Percentiles rank a stretch among this genome's conserved stretches.
Conservation (phyloP, 176 grass and related monocot genomes). For the Leersia perrieri region DNA sequence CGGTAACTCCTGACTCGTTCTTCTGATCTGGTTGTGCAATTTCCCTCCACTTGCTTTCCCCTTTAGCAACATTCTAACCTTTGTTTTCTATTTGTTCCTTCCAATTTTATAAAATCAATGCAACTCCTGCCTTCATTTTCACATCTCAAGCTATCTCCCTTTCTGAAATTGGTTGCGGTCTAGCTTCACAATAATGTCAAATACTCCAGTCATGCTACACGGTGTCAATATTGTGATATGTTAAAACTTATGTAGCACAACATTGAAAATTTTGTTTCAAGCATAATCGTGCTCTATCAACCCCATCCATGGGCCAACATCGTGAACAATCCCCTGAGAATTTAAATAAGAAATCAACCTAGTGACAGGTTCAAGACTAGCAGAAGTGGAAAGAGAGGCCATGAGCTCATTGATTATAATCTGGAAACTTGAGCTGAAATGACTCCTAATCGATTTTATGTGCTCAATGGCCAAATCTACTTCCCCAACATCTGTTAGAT, state of each 20-base stretch:
- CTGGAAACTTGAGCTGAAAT: constrained; percentile 44
- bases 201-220: not conserved
- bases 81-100: not conserved
- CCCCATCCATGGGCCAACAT: constrained; percentile 56
- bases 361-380: constrained; percentile 59
- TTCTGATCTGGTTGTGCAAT: not conserved
- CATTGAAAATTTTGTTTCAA: not conserved
- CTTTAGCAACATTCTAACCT: not conserved
- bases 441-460: constrained; percentile 55
- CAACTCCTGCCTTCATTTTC: not conserved
- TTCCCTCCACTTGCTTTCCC: not conserved
- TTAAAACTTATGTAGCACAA: not conserved
- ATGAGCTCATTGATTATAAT: constrained; percentile 67
- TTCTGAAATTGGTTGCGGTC: not conserved
- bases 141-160: not conserved
- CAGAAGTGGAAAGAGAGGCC: constrained; percentile 71
- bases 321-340: constrained; percentile 47
- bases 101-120: too few species aligned
- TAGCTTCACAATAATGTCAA: not conserved
- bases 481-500: constrained; percentile 59
- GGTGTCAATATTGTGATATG: not conserved
- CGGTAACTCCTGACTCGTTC: not conserved
- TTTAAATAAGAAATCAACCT: constrained; percentile 58
- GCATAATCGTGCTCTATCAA: constrained; percentile 31
- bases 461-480: constrained; percentile 72